Evolutionary conservation across 1,139 yeast genomes (phyloP), one percentile per base, ranked within the genome.

Genomic region (Neolecta irregularis): DNA sequence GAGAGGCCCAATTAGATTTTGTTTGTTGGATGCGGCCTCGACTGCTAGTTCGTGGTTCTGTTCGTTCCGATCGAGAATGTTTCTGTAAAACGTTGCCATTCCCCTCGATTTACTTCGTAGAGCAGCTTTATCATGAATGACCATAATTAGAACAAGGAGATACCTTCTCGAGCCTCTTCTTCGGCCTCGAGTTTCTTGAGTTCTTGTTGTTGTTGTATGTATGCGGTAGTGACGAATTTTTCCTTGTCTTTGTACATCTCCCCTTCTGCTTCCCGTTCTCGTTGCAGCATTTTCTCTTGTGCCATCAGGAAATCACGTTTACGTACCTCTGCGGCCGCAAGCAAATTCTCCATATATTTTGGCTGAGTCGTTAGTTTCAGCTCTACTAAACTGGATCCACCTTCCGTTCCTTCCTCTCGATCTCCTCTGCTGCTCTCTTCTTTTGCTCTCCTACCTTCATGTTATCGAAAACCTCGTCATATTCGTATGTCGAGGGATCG

Each of bases 181-280:
- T 47, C 49, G 22, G 39, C 42, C 20, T 45, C 41, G 31, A 37
- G 41, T 26, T 41, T 38, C 26, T 47, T 46, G 11, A 55, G 34
- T 33, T 56, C 58, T 22, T 54, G 55, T 40, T 55, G 58, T 36
- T 56, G 57, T 29, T 50, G 45, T 41, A 57, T 55, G 42, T 65
- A 67, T 0, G 64, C 61, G 1, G 55, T 41, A 0, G 70, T 61
- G 4, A 63, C 62, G 48, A 65, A 64, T 32, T 48, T 55, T 34
- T 64, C 69, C 41, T 58, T 61, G 19, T 53, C 63, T 5, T 53
- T 55, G 36, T 47, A 57, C 34, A 53, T 52, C 25, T 62, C 63
- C 1, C 55, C 55, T 26, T 48, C 51, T 35, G 54, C 59, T 18
- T 52, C 58, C 11, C 60, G 40, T 35, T 56, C 60, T 19, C 44